These are phyloP conservation scores for Helminthosporium solani DNA, from an alignment of 2,329 filamentous ascomycete genomes.

Conservation along the genomic window DNA sequence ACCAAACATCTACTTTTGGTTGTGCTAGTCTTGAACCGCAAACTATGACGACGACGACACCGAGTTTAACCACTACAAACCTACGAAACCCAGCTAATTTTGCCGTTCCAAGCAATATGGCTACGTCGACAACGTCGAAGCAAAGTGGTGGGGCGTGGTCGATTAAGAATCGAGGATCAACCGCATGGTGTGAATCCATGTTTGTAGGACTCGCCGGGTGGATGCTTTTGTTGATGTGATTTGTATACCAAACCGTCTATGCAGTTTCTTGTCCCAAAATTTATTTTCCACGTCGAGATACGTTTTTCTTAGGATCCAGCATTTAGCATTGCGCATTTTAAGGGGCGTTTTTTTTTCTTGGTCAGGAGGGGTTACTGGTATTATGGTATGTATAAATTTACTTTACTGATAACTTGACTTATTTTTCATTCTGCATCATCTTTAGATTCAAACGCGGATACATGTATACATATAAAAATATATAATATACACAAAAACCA, in stretches of 20 bases:
- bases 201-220: constrained; percentile 31
- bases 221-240: constrained; percentile 27
- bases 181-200: constrained; percentile 27
- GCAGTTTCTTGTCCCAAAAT: too few relatives aligned
- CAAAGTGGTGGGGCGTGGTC: constrained; percentile 12
- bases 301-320: too few relatives aligned
- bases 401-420: too few relatives aligned
- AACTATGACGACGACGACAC: constrained; percentile 16
- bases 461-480: too few relatives aligned
- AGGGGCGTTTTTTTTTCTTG: too few relatives aligned
- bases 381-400: too few relatives aligned
- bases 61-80: constrained; percentile 8
- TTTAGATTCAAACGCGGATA: too few relatives aligned
- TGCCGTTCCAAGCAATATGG: constrained; percentile 14
- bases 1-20: constrained; percentile 29
- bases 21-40: constrained; percentile 26
- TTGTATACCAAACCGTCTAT: background rate
- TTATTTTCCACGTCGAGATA: too few relatives aligned
- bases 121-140: constrained; percentile 10
- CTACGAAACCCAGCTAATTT: constrained; percentile 20
- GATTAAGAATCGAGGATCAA: constrained; percentile 13
- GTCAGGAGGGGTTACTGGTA: too few relatives aligned
- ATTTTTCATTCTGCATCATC: too few relatives aligned
- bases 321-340: too few relatives aligned
- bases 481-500: too few relatives aligned